phyloP scores from a whole-genome alignment of 768 basidiomycete genomes.

The Kwoniella pini region DNA sequence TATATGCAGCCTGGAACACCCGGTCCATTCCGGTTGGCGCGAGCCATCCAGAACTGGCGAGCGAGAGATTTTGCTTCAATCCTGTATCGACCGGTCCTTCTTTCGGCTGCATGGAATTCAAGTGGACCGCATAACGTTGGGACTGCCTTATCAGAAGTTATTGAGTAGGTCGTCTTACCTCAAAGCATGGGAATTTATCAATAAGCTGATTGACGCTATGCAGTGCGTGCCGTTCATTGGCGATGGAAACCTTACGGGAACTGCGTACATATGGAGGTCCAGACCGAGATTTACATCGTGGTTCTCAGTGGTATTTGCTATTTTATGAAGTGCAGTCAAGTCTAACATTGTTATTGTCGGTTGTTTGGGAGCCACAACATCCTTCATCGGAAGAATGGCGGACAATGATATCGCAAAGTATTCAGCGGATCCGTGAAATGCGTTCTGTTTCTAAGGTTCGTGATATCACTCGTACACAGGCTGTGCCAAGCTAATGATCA shows the following conservation, averaged over 20 bases:
- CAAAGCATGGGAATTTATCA: not conserved
- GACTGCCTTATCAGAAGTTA: not conserved
- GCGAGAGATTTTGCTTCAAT: not conserved
- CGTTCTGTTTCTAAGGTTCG: not conserved
- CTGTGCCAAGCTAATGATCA: not conserved
- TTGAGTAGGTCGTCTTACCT: not conserved
- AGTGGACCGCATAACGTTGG: not conserved
- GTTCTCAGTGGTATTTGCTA: not conserved
- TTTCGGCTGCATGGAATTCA: slow-evolving; percentile 1
- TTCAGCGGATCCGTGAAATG: not conserved
- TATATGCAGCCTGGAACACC: not conserved
- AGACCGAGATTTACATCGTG: not conserved
- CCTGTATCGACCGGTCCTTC: not conserved
- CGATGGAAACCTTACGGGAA: not conserved
- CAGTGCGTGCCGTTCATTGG: not conserved
- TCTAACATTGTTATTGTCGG: not conserved
- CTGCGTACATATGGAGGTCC: not conserved
- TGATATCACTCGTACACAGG: not conserved
- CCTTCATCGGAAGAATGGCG: not conserved
- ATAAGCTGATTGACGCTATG: not conserved
- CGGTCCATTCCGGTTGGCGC: not conserved
- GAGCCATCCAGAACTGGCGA: not conserved
- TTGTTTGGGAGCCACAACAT: not conserved
- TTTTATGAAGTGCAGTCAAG: not conserved
- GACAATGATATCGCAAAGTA: not conserved